phyloP scores from a whole-genome alignment of 352 stramenopile genomes.

The Globisporangium recalcitrans region DNA sequence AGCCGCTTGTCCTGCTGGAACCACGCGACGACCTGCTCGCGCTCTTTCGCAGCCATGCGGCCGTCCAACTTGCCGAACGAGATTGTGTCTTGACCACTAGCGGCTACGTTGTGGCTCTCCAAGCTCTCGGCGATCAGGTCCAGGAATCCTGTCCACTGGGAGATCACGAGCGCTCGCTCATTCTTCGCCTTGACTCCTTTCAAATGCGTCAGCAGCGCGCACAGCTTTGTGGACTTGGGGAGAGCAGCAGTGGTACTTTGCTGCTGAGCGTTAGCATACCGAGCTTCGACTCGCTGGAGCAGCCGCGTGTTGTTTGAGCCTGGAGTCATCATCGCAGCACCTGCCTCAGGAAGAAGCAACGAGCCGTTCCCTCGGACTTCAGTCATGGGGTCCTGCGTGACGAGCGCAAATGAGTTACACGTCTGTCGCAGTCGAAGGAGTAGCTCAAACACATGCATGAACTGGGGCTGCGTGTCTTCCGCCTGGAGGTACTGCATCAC shows the following conservation, averaged over 20 bases:
- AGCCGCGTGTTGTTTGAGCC: not conserved
- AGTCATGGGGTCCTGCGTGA: constrained; percentile 42
- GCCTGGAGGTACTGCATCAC: constrained; percentile 72
- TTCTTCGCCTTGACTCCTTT: constrained; percentile 34
- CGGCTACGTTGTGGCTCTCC: constrained; percentile 23
- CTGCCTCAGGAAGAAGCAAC: constrained; percentile 19
- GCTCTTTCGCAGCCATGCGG: constrained; percentile 50
- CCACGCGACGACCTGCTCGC: constrained; percentile 52
- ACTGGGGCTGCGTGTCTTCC: constrained; percentile 42
- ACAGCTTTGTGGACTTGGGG: constrained; percentile 60
- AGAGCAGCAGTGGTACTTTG: not conserved
- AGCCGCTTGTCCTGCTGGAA: constrained; percentile 55
- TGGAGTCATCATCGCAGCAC: constrained; percentile 15
- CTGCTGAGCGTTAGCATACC: constrained; percentile 3
- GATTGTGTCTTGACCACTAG: constrained; percentile 18
- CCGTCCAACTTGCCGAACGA: constrained; percentile 57
- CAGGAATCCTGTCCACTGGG: constrained; percentile 84
- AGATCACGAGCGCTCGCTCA: constrained; percentile 79
- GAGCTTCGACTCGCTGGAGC: constrained; percentile 27
- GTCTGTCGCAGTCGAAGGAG: constrained; percentile 83
- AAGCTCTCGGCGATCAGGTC: constrained; percentile 66
- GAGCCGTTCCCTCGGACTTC: constrained; percentile 35
- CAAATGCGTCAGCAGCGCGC: constrained; percentile 47
- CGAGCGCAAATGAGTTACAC: constrained; percentile 62
- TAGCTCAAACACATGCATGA: constrained; percentile 89